Evolutionary conservation across 345 rosid species (phyloP).

Genomic region (Euphorbia lathyris): DNA sequence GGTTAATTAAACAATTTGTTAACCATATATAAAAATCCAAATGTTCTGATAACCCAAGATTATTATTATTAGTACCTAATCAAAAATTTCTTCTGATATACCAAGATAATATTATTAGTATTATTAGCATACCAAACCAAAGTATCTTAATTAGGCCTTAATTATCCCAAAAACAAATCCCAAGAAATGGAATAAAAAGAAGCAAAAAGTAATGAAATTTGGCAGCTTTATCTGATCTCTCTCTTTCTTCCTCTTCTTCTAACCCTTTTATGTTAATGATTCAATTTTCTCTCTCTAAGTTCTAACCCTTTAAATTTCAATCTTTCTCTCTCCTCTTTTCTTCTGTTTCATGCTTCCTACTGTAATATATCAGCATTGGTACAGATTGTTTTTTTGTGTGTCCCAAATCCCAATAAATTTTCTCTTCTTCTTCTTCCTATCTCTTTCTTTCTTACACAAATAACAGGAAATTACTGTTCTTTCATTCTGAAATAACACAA

Average conservation of each 20-base stretch:
- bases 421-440: constrained; percentile 1
- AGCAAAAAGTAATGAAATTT: constrained; percentile 22
- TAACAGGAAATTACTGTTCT: constrained; percentile 31
- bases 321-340: background rate
- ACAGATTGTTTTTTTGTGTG: constrained; percentile 38
- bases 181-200: constrained; percentile 11
- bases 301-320: constrained; percentile 12
- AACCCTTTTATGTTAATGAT: constrained; percentile 38
- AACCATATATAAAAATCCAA: background rate
- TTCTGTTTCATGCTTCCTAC: constrained; percentile 22
- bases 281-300: constrained; percentile 21
- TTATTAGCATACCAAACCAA: constrained; percentile 14
- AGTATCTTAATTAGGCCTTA: background rate
- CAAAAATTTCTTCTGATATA: constrained; percentile 17
- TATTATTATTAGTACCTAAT: constrained; percentile 11
- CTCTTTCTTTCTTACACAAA: constrained; percentile 17
- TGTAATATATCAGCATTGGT: constrained; percentile 29
- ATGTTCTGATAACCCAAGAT: constrained; percentile 7
- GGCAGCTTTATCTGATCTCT: constrained; percentile 34
- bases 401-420: constrained; percentile 49
- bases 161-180: background rate
- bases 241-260: constrained; percentile 4
- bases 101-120: background rate
- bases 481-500: constrained; percentile 16
- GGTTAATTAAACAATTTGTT: background rate